A percentile compares a stretch with the other conserved stretches of the same genome.
Conservation (phyloP, 2,329 filamentous ascomycete genomes). For the Zelopaecilomyces penicillatus region DNA sequence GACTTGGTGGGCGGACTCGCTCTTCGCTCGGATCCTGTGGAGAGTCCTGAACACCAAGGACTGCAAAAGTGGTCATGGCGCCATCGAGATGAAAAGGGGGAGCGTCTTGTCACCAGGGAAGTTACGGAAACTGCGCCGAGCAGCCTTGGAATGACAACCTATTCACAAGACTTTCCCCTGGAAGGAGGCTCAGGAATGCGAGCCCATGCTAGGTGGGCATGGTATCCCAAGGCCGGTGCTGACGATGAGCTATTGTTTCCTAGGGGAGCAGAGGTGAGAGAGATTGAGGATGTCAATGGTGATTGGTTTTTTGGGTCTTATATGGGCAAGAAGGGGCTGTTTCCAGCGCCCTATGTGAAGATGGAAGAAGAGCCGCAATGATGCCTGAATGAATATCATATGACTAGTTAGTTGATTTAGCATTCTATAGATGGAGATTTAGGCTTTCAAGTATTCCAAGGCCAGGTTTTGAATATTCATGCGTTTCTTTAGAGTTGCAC, state of each 20-base stretch:
- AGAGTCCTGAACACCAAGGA: slow-evolving; percentile 24
- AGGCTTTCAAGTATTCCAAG: no score
- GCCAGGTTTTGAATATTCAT: neutral
- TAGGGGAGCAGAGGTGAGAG: slow-evolving; percentile 69
- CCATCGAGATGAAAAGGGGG: slow-evolving; percentile 28
- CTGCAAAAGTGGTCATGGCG: slow-evolving; percentile 47
- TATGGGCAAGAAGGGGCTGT: slow-evolving; percentile 69
- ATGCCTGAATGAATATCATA: neutral
- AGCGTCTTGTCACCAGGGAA: slow-evolving; percentile 43
- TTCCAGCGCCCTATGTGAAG: slow-evolving; percentile 69
- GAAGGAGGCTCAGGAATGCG: slow-evolving; percentile 63
- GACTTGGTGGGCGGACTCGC: slow-evolving; percentile 72
- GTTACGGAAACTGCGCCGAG: slow-evolving; percentile 37
- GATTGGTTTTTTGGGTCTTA: slow-evolving; percentile 89
- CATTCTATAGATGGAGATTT: no score
- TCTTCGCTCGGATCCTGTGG: slow-evolving; percentile 51
- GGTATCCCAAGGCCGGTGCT: slow-evolving; percentile 58
- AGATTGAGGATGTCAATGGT: slow-evolving; percentile 79
- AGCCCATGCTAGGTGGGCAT: slow-evolving; percentile 63
- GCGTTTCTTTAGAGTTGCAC: no score
- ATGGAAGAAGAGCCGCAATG: slow-evolving; percentile 18
- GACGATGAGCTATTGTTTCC: slow-evolving; percentile 79
- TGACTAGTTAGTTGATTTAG: neutral
- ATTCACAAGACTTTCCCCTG: slow-evolving; percentile 51
- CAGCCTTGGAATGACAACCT: slow-evolving; percentile 17